Percentiles rank a stretch among this genome's conserved stretches.
phyloP scores from a whole-genome alignment of 1,284 basidiomycete genomes.

The Austroboletus niveus region DNA sequence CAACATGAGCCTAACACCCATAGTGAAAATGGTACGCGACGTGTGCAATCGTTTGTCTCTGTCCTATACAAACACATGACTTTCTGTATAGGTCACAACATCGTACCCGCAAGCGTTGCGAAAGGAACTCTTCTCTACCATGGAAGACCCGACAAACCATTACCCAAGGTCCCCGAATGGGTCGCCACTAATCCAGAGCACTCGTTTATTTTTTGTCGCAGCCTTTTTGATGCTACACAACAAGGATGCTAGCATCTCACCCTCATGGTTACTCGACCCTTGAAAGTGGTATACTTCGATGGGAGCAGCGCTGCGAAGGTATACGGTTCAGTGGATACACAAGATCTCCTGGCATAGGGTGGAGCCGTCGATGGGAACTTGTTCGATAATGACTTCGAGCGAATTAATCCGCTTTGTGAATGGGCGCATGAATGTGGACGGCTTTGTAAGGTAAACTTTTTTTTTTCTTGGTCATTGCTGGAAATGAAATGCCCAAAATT shows the following conservation, averaged over 20 bases:
- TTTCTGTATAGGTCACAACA: constrained; percentile 36
- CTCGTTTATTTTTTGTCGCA: constrained; percentile 36
- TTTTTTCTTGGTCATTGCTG: neutral
- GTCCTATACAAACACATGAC: no score
- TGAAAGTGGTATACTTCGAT: no score
- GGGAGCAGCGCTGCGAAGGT: no score
- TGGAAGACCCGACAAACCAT: constrained; percentile 18
- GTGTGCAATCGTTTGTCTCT: no score
- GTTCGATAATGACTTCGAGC: constrained; percentile 22
- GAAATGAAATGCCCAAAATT: no score
- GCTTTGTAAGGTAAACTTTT: constrained; percentile 36
- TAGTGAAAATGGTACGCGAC: no score
- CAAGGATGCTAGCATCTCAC: no score
- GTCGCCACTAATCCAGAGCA: constrained; percentile 40
- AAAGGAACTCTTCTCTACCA: constrained; percentile 10
- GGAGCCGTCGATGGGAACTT: constrained; percentile 7
- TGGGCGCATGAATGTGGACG: constrained; percentile 40
- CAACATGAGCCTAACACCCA: no score
- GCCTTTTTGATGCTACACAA: neutral
- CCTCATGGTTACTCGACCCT: no score
- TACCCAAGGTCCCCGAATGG: no score
- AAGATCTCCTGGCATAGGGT: no score
- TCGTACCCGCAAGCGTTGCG: constrained; percentile 42
- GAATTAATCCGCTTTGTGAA: constrained; percentile 34
- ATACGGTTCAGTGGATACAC: no score